A percentile compares a stretch with the other conserved stretches of the same genome.
These are phyloP conservation scores for Sporobolus alterniflorus DNA, from an alignment of 202 grass and related monocot species.

Conservation along the genomic window DNA sequence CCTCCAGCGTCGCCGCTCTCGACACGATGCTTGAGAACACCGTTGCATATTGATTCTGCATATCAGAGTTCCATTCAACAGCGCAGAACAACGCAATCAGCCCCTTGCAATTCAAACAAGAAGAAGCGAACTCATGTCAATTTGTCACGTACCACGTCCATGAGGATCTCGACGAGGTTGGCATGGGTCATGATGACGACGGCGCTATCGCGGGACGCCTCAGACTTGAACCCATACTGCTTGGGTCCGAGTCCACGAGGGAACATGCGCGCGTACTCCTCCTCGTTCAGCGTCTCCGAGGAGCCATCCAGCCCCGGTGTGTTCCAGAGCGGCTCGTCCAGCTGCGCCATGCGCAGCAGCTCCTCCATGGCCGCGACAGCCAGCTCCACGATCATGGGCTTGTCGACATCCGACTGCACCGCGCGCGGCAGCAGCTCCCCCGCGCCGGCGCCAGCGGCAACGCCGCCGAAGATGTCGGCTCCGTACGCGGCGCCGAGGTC, in stretches of 20 bases:
- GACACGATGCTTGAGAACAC: conserved; percentile 95
- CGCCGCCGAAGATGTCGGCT: conserved; percentile 43
- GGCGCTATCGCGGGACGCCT: conserved; percentile 73
- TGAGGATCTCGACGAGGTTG: conserved; percentile 96
- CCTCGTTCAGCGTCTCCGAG: conserved; percentile 63
- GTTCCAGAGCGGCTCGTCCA: conserved; percentile 77
- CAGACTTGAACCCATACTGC: conserved; percentile 79
- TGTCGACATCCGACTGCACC: conserved; percentile 53
- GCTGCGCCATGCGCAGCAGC: conserved; percentile 77
- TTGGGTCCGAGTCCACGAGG: conserved; percentile 58
- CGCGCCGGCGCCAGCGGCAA: background rate
- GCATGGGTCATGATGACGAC: conserved; percentile 96
- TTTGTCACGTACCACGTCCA: conserved; percentile 72
- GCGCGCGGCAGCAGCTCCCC: conserved; percentile 55
- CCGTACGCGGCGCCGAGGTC: conserved; percentile 39
- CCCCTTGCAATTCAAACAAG: background rate
- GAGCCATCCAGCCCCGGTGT: background rate
- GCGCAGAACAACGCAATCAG: background rate
- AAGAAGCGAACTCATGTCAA: background rate
- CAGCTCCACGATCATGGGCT: conserved; percentile 85
- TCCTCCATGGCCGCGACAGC: conserved; percentile 97
- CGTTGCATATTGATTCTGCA: conserved; percentile 78
- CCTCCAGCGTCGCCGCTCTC: conserved; percentile 77
- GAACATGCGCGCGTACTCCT: conserved; percentile 78
- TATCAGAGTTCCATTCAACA: background rate